Evolutionary conservation across 192 early-diverging fungal species (phyloP), one percentile per base, ranked within the genome.

Genomic region (Coemansia interrupta): DNA sequence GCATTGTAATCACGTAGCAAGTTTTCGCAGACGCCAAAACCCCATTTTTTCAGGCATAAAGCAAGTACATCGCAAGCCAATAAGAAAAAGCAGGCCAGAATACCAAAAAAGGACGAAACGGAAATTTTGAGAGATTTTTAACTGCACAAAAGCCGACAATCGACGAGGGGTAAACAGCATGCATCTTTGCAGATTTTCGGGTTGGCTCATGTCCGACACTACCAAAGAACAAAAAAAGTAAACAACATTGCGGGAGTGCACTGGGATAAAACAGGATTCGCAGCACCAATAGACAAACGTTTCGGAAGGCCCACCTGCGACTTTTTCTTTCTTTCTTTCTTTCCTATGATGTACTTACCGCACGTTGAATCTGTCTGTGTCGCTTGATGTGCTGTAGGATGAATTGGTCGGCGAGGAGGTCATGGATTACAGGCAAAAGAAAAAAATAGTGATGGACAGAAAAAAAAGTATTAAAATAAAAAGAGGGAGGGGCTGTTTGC

Each of bases 261-360:
- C 26, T 26, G 26, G 4, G 12, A 42, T 46, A 68, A 55, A 24
- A 32, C 42, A 32, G 15, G 24, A 14, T 13, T 19, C 48, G 30
- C 5, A 17, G 17, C 9, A 58, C 9, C 5, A 14, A 11, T 11
- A 59, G 24, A 20, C 23, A 45, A 44, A 10, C 9, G 1, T 10
- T 3, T 10, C 41, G 10, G 11, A 47, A 22, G 45, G 45, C n/a
- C 11, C 11, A 41, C 10, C 6, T 1, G 43, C 9, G 1, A 0
- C n/a, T 44, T 44, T 23, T 13, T 26, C 7, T 1, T 24, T n/a
- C n/a, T n/a, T n/a, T n/a, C n/a, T n/a, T n/a, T n/a, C n/a, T n/a
- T n/a, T n/a, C n/a, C n/a, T n/a, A n/a, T n/a, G n/a, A 30, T 32
- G 49, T 20, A 29, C 66, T 61, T 68, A 68, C 66, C 60, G 56